Conservation (phyloP, 768 basidiomycete genomes). For the Lactifluus hygrophoroides region DNA sequence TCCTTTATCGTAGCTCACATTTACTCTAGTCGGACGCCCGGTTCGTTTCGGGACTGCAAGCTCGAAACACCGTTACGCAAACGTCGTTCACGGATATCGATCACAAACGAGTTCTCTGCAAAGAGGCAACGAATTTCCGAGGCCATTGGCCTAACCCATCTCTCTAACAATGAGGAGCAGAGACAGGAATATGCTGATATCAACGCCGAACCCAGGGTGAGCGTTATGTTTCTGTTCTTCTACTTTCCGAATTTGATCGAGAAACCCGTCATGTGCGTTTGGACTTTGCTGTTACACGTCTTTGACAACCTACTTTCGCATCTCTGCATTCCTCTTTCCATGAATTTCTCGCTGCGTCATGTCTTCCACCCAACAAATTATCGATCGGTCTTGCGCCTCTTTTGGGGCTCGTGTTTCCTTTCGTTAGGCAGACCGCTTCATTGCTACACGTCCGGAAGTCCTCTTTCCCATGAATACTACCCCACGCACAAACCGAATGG, state of each 20-base stretch:
- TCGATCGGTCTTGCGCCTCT: neutral
- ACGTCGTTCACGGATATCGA: constrained; percentile 18
- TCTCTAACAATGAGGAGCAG: constrained; percentile 4
- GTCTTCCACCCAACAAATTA: neutral
- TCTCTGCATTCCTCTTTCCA: neutral
- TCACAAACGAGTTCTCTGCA: constrained; percentile 20
- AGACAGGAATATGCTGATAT: constrained; percentile 17
- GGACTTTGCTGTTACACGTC: constrained; percentile 1
- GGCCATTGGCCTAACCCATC: constrained; percentile 11
- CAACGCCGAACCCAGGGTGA: constrained; percentile 18
- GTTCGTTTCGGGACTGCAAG: constrained; percentile 16
- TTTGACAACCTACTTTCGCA: constrained; percentile 1
- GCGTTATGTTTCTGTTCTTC: neutral
- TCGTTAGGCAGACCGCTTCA: constrained; percentile 51
- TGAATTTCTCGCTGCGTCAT: neutral
- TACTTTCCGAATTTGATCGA: neutral
- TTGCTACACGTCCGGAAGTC: constrained; percentile 42
- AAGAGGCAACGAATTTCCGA: constrained; percentile 19
- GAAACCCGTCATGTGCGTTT: neutral
- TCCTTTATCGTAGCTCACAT: neutral
- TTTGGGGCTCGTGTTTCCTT: neutral
- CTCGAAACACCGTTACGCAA: constrained; percentile 19
- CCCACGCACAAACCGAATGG: constrained; percentile 59
- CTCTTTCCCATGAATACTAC: constrained; percentile 51
- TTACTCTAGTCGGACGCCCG: constrained; percentile 8